Percentiles rank a stretch among this genome's conserved stretches.
phyloP scores from a whole-genome alignment of 2,329 filamentous ascomycete species.

The Epichloe baconii region DNA sequence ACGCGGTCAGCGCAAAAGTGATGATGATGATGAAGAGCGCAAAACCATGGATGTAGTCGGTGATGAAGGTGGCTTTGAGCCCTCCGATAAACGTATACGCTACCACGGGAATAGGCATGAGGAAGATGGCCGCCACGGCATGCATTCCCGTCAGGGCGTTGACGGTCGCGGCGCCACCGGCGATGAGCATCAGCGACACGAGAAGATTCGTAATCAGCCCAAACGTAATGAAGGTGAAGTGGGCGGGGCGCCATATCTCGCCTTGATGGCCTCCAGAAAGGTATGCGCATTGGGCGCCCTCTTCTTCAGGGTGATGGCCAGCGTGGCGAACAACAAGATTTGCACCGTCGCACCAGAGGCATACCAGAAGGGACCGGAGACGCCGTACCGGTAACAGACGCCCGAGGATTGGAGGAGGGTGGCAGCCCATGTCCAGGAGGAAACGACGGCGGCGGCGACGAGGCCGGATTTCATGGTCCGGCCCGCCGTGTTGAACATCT shows the following conservation, averaged over 20 bases:
- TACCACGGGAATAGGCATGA: constrained; percentile 27
- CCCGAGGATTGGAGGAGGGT: constrained; percentile 66
- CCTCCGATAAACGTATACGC: constrained; percentile 67
- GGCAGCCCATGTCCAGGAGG: constrained; percentile 86
- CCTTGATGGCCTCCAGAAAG: constrained; percentile 71
- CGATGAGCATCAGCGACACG: constrained; percentile 79
- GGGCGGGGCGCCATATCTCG: constrained; percentile 62
- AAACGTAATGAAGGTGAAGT: constrained; percentile 71
- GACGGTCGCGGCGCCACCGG: constrained; percentile 56
- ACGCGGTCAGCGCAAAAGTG: constrained; percentile 70
- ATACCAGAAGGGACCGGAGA: constrained; percentile 49
- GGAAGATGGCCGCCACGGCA: constrained; percentile 56
- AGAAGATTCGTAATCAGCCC: constrained; percentile 75
- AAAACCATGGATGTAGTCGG: constrained; percentile 79
- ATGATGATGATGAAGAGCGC: constrained; percentile 75
- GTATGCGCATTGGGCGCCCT: constrained; percentile 78
- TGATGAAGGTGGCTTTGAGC: constrained; percentile 79
- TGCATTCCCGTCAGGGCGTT: constrained; percentile 28
- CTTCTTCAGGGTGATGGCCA: constrained; percentile 81
- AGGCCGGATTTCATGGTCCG: constrained; percentile 81
- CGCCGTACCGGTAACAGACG: constrained; percentile 71
- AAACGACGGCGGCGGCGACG: constrained; percentile 80
- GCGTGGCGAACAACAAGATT: constrained; percentile 77
- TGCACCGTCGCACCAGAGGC: constrained; percentile 66
- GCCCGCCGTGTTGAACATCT: constrained; percentile 85